Evolutionary conservation across 169 alveolate species (phyloP).

Genomic region (Cryptosporidium tyzzeri): DNA sequence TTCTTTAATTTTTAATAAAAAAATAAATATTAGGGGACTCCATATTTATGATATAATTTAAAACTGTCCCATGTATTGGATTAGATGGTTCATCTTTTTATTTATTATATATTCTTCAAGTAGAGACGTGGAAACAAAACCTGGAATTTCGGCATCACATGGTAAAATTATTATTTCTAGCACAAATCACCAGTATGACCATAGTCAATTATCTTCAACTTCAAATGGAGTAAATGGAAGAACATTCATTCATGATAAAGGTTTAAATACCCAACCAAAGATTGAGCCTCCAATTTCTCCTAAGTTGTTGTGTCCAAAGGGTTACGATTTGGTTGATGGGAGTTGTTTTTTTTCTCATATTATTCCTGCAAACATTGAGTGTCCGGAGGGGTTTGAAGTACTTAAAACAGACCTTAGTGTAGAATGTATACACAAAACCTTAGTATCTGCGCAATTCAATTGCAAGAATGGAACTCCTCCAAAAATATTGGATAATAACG

Average conservation of each 20-base stretch:
- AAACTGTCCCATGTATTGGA: conserved; percentile 22
- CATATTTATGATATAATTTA: conserved; percentile 12
- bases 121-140: conserved; percentile 36
- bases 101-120: neutral
- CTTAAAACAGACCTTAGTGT: conserved; percentile 12
- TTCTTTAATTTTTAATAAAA: neutral
- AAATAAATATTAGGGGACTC: neutral
- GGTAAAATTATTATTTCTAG: conserved; percentile 34
- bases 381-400: conserved; percentile 63
- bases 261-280: conserved; percentile 8
- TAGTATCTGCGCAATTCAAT: conserved; percentile 45
- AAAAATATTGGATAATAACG: conserved; percentile 21
- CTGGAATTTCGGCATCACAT: conserved; percentile 63
- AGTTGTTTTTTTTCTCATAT: conserved; percentile 43
- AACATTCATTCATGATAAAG: conserved; percentile 63
- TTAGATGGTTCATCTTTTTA: conserved; percentile 36
- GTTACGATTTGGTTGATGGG: conserved; percentile 46
- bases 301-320: conserved; percentile 53
- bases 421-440: conserved; percentile 14
- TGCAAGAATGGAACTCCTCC: conserved; percentile 71
- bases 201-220: neutral
- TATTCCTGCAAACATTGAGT: conserved; percentile 64
- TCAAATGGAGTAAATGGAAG: conserved; percentile 30
- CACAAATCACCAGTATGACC: neutral
- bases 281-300: conserved; percentile 51